Evolutionary conservation across 495 filamentous ascomycete genomes (phyloP), one percentile per base, ranked within the genome.

Genomic region (Jackrogersella minutella): DNA sequence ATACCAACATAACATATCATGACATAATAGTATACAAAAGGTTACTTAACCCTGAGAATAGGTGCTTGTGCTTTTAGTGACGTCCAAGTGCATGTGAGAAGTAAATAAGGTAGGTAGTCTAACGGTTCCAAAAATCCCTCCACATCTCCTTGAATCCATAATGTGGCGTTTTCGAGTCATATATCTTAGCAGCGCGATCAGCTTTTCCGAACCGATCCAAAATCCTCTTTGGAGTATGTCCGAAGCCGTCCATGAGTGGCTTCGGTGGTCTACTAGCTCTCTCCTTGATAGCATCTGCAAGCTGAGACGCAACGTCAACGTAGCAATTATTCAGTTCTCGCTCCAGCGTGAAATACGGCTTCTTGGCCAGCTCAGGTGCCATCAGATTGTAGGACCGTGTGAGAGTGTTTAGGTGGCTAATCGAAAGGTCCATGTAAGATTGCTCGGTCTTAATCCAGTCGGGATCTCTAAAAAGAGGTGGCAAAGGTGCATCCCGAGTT

Each of bases 331-430:
- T 83, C 9, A 99, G 79, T 73, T 99, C 95, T 33, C 95, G 88
- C 24, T 92, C 88, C 2, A 98, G 85, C 21, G 81, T 88, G 73
- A 92, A 91, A 69, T 98, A 98, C 1, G 95, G 92, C 77, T 98
- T 98, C 74, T 94, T 95, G 10, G 93, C 94, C 0, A 96, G 84
- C 28, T 90, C 87, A 0, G 95, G 95, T 0, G 95, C 95, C 86
- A 95, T 91, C 0, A 99, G 86, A 64, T 99, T 99, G 80, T 99
- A 99, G 5, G 91, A 90, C 16, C 95, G 87, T 11, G 93, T 89
- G 14, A 94, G 82, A 24, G 73, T 73, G 76, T 98, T 99, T 54
- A 99, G 84, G 47, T 90, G 85, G 50, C 84, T 83, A 71, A 99
- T 87, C 31, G 91, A 85, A 5, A 97, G 87, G 52, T 85, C 84